Base-by-base conservation (phyloP, 1,284 basidiomycete species). In the Ustilago cynodontis region DNA sequence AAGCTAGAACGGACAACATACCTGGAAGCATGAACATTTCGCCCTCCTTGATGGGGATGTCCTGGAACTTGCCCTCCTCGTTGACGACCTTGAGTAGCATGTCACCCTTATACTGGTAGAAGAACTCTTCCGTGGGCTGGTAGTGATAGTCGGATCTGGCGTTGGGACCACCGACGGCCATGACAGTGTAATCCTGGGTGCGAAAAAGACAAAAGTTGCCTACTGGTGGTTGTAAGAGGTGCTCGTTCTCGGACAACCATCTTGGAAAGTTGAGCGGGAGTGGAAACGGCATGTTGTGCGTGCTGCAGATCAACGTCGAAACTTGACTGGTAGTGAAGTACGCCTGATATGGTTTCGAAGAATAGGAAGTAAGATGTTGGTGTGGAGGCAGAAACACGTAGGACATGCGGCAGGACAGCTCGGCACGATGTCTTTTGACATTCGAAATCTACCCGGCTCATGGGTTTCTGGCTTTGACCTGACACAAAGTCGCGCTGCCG, bases 21-120 rank as follows among this genome's bases (percentile, higher is more conserved):
- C 71, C 71, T 53, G 95, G 95, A 22, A 98, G 88, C 78, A 98
- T 86, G 86, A 96, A 98, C 94, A 98, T 97, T 78, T 95, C 94
- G 47, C 95, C 95, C 87, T 99, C 94, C 69, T 91, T 92, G 80
- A 98, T 97, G 28, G 88, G 87, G 41, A 98, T 93, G 84, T 98
- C 95, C 81, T 89, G 89, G 86, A 98, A 95, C 77, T 90, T 88
- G n/a, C 91, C 92, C 20, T 92, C 93, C 63, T 96, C 94, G 37
- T 81, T 57, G 11, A 98, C 92, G 5, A 94, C 91, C 74, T 93
- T 91, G 43, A 98, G 88, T 13, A 94, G 88, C 93, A 98, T 97
- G 2, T 90, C 91, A 1, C 84, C 84, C 54, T 85, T 76, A 35
- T 79, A 78, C 55, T 85, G 83, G 61, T 85, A 85, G 65, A 85